Base-by-base conservation (phyloP, 768 basidiomycete genomes). In the Lyophyllum semitale region DNA sequence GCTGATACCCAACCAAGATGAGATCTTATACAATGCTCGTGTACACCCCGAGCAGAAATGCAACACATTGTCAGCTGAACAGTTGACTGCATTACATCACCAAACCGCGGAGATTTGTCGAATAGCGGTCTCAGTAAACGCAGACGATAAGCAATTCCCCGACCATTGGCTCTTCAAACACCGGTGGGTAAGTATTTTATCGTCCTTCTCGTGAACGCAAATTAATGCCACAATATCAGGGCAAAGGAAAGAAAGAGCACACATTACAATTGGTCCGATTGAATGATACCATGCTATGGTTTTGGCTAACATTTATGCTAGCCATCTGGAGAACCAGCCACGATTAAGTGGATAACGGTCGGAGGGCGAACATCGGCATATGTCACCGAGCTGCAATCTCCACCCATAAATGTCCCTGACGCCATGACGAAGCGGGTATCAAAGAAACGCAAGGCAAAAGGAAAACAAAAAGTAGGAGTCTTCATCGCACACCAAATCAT, bases 321-420 rank as follows among this genome's bases (percentile, higher is more conserved):
- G 89, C 84, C 87, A 0, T 81, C 83, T 51, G 91, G 89, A 5
- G 71, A 77, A 53, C 79, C 77, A n/a, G 91, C 87, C 0, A 89
- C 86, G 8, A 83, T 92, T 53, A 82, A 81, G 62, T 92, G 85
- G 81, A 67, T 88, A 51, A 89, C 84, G 4, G 86, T 93, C 8
- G 88, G 88, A 17, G 89, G 90, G 3, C 77, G 89, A 15, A 91
- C 90, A 8, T 89, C 89, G 3, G 90, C 90, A 13, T 87, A 79
- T 60, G 84, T 91, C 8, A 64, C 66, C 12, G 83, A 91, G 68
- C 71, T 91, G 9, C 90, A 91, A 66, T 63, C 66, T 26, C 64
- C 73, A 15, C 54, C 70, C 15, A 11, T 25, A 13, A 20, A 43
- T 37, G 15, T n/a, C 15, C 26, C 30, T 20, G 42, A 30, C 27